Evolutionary conservation across 768 basidiomycete species (phyloP).

Genomic region (Exsudoporus frostii): DNA sequence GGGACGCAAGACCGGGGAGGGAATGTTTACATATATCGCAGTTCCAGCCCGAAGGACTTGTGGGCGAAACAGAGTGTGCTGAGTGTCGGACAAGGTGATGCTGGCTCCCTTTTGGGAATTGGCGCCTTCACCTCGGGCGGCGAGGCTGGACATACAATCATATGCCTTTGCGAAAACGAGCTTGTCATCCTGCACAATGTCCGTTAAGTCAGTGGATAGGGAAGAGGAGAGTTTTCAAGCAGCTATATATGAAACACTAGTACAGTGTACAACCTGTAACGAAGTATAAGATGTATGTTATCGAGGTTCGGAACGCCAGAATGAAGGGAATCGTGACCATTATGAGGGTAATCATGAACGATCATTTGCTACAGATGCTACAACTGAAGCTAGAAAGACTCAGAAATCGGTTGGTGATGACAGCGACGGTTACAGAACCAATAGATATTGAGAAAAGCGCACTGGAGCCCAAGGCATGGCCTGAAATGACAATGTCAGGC

Average conservation of each 20-base stretch:
- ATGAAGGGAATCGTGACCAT: slow-evolving; percentile 31
- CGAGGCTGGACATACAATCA: slow-evolving; percentile 40
- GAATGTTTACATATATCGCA: slow-evolving; percentile 85
- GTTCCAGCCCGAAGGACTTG: slow-evolving; percentile 45
- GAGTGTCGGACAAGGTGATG: slow-evolving; percentile 63
- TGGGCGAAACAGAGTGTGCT: slow-evolving; percentile 82
- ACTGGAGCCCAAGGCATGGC: slow-evolving; percentile 21
- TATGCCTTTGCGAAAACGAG: slow-evolving; percentile 76
- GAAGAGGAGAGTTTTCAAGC: slow-evolving; percentile 15
- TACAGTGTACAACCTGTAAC: slow-evolving; percentile 34
- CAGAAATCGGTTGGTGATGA: slow-evolving; percentile 26
- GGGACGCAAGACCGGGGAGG: slow-evolving; percentile 65
- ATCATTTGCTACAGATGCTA: slow-evolving; percentile 33
- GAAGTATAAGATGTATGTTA: slow-evolving; percentile 38
- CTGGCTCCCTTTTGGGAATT: slow-evolving; percentile 78
- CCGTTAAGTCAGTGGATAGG: slow-evolving; percentile 15
- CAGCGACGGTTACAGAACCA: slow-evolving; percentile 28
- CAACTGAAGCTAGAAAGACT: slow-evolving; percentile 22
- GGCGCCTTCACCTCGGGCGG: slow-evolving; percentile 41
- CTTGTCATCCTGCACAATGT: slow-evolving; percentile 56
- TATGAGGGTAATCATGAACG: slow-evolving; percentile 35
- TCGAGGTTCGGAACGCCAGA: slow-evolving; percentile 24
- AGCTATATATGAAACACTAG: slow-evolving; percentile 25
- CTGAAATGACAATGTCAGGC: slow-evolving; percentile 10
- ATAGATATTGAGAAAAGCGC: slow-evolving; percentile 32